A percentile compares a stretch with the other conserved stretches of the same genome.
These are phyloP conservation scores for Dothistroma septosporum DNA, from an alignment of 2,329 filamentous ascomycete species.

Conservation along the genomic window DNA sequence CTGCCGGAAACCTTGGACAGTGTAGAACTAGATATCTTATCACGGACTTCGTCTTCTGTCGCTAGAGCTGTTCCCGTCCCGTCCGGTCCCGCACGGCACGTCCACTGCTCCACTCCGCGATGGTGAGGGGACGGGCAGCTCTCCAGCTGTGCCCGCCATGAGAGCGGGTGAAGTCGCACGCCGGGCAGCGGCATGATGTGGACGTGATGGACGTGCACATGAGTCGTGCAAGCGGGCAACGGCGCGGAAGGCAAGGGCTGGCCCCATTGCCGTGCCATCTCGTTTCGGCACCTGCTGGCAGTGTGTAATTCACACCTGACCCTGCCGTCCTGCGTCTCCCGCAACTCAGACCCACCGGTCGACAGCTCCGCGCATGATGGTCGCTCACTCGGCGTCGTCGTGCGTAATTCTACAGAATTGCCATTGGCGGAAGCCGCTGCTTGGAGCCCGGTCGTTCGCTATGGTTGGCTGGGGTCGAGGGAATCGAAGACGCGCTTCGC, in stretches of 20 bases:
- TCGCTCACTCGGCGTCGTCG: too few species aligned
- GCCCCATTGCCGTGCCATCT: neutral
- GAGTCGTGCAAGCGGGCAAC: neutral
- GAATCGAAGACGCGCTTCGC: neutral
- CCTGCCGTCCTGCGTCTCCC: neutral
- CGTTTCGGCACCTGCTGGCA: neutral
- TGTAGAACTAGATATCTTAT: too few species aligned
- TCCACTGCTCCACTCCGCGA: neutral
- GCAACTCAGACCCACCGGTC: neutral
- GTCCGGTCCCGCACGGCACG: neutral
- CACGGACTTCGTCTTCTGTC: neutral
- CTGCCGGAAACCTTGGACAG: neutral
- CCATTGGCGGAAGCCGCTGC: neutral
- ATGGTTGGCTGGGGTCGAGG: neutral
- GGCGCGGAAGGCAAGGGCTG: neutral
- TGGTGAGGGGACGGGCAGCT: neutral
- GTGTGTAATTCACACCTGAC: neutral
- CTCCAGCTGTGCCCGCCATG: too few species aligned
- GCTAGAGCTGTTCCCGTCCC: neutral
- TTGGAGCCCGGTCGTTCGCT: neutral
- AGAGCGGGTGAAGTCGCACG: neutral
- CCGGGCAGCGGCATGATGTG: neutral
- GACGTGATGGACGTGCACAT: neutral
- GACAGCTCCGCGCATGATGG: neutral
- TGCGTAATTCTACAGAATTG: neutral